phyloP scores from a whole-genome alignment of 2,329 filamentous ascomycete genomes.

The Xylaria sp. region DNA sequence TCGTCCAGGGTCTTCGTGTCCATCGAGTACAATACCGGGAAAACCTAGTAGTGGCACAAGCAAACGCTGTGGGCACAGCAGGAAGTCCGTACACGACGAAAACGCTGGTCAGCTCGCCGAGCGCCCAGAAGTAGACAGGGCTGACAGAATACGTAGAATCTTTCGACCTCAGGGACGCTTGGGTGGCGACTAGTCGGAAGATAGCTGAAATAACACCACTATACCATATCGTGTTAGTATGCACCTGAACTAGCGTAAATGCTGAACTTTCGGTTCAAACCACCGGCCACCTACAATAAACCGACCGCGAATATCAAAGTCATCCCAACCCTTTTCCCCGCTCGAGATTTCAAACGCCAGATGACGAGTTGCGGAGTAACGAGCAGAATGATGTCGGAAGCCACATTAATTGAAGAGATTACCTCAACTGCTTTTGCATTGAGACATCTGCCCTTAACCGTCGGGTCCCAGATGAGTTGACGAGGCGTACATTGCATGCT shows the following conservation, averaged over 20 bases:
- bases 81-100: slow-evolving; percentile 29
- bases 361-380: slow-evolving; percentile 21
- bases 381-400: slow-evolving; percentile 22
- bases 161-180: slow-evolving; percentile 10
- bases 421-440: slow-evolving; percentile 13
- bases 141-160: slow-evolving; percentile 23
- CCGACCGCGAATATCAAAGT: slow-evolving; percentile 18
- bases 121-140: slow-evolving; percentile 28
- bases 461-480: slow-evolving; percentile 25
- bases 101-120: slow-evolving; percentile 25
- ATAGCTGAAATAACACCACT: slow-evolving; percentile 30
- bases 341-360: slow-evolving; percentile 19
- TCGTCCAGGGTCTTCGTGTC: background rate
- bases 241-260: background rate
- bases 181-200: slow-evolving; percentile 20
- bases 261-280: background rate
- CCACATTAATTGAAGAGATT: slow-evolving; percentile 22
- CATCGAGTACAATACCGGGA: slow-evolving; percentile 11
- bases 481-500: slow-evolving; percentile 29
- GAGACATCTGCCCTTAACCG: slow-evolving; percentile 29
- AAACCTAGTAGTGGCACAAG: background rate
- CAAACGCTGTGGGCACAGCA: slow-evolving; percentile 18
- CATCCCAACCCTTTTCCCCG: slow-evolving; percentile 11
- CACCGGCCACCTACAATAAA: slow-evolving; percentile 25
- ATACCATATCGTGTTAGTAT: slow-evolving; percentile 7